These are phyloP conservation scores for Rutstroemia sydowiana DNA, from an alignment of 2,329 filamentous ascomycete species.

Conservation along the genomic window DNA sequence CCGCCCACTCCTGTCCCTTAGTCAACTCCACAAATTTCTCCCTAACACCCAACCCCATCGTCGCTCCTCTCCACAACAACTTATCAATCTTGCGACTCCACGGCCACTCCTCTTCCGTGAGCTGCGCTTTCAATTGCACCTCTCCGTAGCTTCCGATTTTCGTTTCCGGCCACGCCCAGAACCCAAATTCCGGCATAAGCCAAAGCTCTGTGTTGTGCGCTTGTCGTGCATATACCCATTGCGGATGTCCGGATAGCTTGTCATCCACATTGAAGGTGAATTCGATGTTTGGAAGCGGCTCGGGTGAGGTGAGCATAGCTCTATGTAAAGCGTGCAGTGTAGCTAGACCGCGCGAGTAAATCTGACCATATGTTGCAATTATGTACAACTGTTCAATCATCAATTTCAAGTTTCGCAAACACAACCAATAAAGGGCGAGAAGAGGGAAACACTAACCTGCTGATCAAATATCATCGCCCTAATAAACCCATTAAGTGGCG, in stretches of 20 bases:
- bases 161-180: conserved; percentile 44
- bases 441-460: conserved; percentile 12
- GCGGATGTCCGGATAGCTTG: conserved; percentile 28
- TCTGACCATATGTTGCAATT: conserved; percentile 1
- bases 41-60: conserved; percentile 27
- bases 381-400: not conserved
- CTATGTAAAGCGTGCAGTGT: conserved; percentile 46
- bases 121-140: conserved; percentile 32
- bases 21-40: conserved; percentile 12
- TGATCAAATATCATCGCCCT: conserved; percentile 7
- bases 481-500: conserved; percentile 3
- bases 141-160: conserved; percentile 39
- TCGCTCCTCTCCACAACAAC: conserved; percentile 43
- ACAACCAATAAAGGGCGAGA: not conserved
- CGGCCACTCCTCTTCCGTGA: conserved; percentile 28
- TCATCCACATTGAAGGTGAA: conserved; percentile 46
- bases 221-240: conserved; percentile 6
- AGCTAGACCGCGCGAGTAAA: conserved; percentile 30
- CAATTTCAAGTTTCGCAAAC: not conserved
- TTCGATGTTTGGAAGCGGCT: conserved; percentile 40
- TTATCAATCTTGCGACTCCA: conserved; percentile 32
- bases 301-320: conserved; percentile 41
- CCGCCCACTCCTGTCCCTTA: conserved; percentile 36
- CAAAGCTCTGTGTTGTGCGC: conserved; percentile 27
- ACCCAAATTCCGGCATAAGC: conserved; percentile 47